Conservation (phyloP, 2,329 filamentous ascomycete species). For the Colletotrichum cereale region DNA sequence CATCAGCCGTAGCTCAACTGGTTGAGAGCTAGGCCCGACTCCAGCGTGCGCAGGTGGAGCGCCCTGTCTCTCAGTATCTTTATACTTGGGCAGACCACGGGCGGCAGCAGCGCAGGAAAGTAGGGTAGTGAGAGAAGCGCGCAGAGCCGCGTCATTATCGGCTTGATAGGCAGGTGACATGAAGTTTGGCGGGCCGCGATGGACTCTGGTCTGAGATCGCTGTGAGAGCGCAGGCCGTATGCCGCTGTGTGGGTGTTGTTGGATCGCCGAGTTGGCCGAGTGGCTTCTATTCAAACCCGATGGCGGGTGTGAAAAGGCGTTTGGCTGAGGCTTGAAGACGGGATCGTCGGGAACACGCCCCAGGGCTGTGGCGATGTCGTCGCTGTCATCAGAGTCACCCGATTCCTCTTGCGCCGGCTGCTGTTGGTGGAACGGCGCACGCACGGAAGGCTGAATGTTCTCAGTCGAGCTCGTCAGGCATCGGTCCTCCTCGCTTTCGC, state of each 20-base stretch:
- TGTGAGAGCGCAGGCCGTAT: constrained; percentile 64
- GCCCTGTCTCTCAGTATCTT: constrained; percentile 53
- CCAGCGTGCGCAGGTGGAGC: constrained; percentile 51
- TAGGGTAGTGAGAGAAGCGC: constrained; percentile 93
- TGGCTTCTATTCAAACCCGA: constrained; percentile 62
- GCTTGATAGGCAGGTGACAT: constrained; percentile 82
- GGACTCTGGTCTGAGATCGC: constrained; percentile 60
- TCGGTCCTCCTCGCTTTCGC: constrained; percentile 87
- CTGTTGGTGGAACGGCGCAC: constrained; percentile 46
- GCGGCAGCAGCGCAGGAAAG: constrained; percentile 95
- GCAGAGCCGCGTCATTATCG: constrained; percentile 92
- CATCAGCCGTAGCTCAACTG: constrained; percentile 70
- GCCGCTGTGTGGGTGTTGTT: constrained; percentile 62
- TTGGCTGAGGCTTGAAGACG: constrained; percentile 87
- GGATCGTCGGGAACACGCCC: constrained; percentile 68
- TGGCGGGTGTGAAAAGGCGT: constrained; percentile 90
- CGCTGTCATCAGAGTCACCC: constrained; percentile 65
- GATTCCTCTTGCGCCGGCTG: constrained; percentile 55
- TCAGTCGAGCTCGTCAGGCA: constrained; percentile 71
- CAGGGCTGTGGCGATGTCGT: constrained; percentile 87
- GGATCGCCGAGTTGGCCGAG: constrained; percentile 62
- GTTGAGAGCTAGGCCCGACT: constrained; percentile 62
- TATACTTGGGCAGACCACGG: constrained; percentile 79
- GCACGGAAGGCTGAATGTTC: constrained; percentile 54
- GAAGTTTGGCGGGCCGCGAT: constrained; percentile 68